A percentile compares a stretch with the other conserved stretches of the same genome.
Conservation (phyloP, 176 grass and related monocot species). For the Lolium rigidum region DNA sequence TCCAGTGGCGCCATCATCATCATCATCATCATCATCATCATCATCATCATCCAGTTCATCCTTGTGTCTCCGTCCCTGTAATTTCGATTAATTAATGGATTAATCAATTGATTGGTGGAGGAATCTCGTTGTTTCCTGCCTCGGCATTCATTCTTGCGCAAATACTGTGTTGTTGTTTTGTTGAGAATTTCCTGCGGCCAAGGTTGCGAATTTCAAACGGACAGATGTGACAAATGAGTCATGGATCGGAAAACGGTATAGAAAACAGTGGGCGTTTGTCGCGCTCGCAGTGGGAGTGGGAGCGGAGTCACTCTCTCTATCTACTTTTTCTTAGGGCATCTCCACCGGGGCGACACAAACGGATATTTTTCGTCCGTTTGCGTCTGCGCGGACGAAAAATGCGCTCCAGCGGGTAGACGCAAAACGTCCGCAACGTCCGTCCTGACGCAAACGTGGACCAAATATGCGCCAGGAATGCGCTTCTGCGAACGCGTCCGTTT, state of each 20-base stretch:
- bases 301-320: not conserved
- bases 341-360: too few relatives aligned
- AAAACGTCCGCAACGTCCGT: too few relatives aligned
- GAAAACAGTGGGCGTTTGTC: not conserved
- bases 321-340: too few relatives aligned
- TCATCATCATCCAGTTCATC: slow-evolving; percentile 35
- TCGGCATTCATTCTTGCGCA: not conserved
- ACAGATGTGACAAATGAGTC: not conserved
- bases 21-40: too few relatives aligned
- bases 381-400: too few relatives aligned
- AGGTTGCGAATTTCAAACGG: not conserved
- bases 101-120: slow-evolving; percentile 12
- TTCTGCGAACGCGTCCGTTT: too few relatives aligned
- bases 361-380: too few relatives aligned
- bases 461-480: too few relatives aligned
- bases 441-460: too few relatives aligned
- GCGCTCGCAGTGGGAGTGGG: not conserved
- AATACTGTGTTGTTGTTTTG: too few relatives aligned
- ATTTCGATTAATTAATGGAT: not conserved
- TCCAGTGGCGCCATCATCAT: not conserved
- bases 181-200: too few relatives aligned
- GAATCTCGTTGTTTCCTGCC: not conserved
- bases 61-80: slow-evolving; percentile 26
- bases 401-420: too few relatives aligned
- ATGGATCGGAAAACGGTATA: not conserved